These are phyloP conservation scores for Leishmania tarentolae DNA, from an alignment of 208 protist species.

Conservation along the genomic window DNA sequence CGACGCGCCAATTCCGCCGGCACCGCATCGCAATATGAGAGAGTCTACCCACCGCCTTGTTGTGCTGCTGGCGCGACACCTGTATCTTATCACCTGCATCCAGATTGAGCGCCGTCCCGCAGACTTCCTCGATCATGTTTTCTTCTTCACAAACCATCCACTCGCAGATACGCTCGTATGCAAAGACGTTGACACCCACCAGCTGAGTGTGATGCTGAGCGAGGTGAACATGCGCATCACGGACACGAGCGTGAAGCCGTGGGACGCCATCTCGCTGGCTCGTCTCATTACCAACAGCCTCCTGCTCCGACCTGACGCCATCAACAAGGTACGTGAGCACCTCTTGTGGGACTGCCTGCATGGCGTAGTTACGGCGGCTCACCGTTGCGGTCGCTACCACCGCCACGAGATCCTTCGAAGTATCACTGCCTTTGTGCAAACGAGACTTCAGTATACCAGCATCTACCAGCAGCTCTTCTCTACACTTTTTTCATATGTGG, in stretches of 20 bases:
- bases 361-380: slow-evolving; percentile 79
- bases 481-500: slow-evolving; percentile 69
- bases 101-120: slow-evolving; percentile 40
- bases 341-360: slow-evolving; percentile 89
- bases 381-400: slow-evolving; percentile 70
- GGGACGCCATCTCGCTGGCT: slow-evolving; percentile 74
- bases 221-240: slow-evolving; percentile 64
- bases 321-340: slow-evolving; percentile 44
- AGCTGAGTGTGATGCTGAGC: slow-evolving; percentile 67
- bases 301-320: slow-evolving; percentile 54
- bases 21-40: slow-evolving; percentile 47
- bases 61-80: slow-evolving; percentile 80
- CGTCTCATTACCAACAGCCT: slow-evolving; percentile 65
- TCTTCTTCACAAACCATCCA: slow-evolving; percentile 76
- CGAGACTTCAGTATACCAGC: slow-evolving; percentile 20
- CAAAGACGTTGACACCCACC: slow-evolving; percentile 43
- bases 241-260: slow-evolving; percentile 64
- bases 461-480: slow-evolving; percentile 74
- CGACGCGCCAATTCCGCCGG: slow-evolving; percentile 53
- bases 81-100: slow-evolving; percentile 80
- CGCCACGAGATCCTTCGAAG: slow-evolving; percentile 70
- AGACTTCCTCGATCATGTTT: slow-evolving; percentile 65
- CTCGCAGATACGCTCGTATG: slow-evolving; percentile 62
- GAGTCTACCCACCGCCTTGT: slow-evolving; percentile 84
- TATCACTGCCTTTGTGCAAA: slow-evolving; percentile 68